Evolutionary conservation across 345 rosid genomes (phyloP).

Genomic region (Combretum micranthum): DNA sequence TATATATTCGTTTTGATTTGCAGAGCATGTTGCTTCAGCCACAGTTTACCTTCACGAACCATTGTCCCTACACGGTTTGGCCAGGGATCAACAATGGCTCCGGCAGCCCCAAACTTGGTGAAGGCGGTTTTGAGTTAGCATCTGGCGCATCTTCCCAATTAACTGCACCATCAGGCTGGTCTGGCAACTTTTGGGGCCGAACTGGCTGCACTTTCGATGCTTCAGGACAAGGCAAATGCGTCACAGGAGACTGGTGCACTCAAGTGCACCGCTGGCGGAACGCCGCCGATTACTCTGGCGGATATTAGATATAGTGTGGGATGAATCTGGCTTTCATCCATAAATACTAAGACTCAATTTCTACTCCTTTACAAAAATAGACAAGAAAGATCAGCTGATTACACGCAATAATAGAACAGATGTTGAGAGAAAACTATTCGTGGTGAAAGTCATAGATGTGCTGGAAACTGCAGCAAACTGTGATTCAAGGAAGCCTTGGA

Average conservation of each 20-base stretch:
- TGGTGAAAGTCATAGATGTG: too few relatives aligned
- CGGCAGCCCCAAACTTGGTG: slow-evolving; percentile 47
- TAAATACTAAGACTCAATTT: too few relatives aligned
- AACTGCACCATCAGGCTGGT: slow-evolving; percentile 70
- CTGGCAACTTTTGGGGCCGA: slow-evolving; percentile 86
- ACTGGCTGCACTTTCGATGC: slow-evolving; percentile 73
- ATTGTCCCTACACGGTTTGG: slow-evolving; percentile 67
- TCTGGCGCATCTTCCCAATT: slow-evolving; percentile 44
- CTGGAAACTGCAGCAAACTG: too few relatives aligned
- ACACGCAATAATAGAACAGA: too few relatives aligned
- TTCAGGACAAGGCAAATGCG: slow-evolving; percentile 58
- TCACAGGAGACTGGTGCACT: slow-evolving; percentile 71
- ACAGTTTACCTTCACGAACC: slow-evolving; percentile 66
- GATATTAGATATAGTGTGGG: slow-evolving; percentile 9
- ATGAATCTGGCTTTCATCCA: too few relatives aligned
- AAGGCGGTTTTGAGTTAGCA: slow-evolving; percentile 53
- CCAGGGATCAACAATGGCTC: slow-evolving; percentile 80
- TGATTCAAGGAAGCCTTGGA: too few relatives aligned
- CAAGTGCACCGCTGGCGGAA: slow-evolving; percentile 68
- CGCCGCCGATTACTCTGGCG: slow-evolving; percentile 57
- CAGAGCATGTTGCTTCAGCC: slow-evolving; percentile 22
- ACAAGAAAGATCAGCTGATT: too few relatives aligned
- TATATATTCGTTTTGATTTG: background rate
- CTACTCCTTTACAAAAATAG: too few relatives aligned
- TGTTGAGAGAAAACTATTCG: too few relatives aligned